phyloP scores from a whole-genome alignment of 176 grass and related monocot genomes.

The Elaeis guineensis region DNA sequence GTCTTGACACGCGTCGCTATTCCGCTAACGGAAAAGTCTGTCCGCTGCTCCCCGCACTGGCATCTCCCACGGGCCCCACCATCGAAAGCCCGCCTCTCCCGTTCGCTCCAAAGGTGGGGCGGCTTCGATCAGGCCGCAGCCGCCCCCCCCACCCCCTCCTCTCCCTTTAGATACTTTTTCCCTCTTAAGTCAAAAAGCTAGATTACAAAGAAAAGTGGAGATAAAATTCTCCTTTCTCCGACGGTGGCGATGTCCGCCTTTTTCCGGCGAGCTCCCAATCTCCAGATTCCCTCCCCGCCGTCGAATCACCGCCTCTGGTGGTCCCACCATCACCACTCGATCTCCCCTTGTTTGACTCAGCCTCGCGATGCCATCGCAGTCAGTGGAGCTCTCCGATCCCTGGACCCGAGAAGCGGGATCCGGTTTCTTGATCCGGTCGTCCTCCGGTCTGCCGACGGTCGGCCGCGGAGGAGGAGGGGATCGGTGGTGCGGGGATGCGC shows the following conservation, averaged over 20 bases:
- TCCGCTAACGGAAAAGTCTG: too few species aligned
- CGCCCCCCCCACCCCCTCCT: not conserved
- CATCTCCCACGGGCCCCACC: not conserved
- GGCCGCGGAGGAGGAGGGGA: not conserved
- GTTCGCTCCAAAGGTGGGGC: conserved; percentile 14
- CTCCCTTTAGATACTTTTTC: not conserved
- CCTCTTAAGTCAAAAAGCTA: not conserved
- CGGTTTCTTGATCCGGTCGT: not conserved
- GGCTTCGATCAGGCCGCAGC: conserved; percentile 8
- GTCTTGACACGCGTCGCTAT: too few species aligned
- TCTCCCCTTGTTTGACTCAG: not conserved
- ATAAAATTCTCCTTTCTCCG: too few species aligned
- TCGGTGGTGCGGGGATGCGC: conserved; percentile 5
- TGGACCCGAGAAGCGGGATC: not conserved
- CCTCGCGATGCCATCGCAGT: not conserved
- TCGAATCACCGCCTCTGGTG: not conserved
- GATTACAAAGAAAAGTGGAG: too few species aligned
- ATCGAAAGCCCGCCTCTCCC: not conserved
- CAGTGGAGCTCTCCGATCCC: not conserved
- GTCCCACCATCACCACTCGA: not conserved
- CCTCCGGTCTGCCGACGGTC: not conserved
- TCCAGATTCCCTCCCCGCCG: not conserved
- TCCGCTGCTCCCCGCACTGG: too few species aligned
- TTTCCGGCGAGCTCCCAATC: not conserved
- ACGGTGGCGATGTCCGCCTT: not conserved